Evolutionary conservation across 2,329 filamentous ascomycete genomes (phyloP), one percentile per base, ranked within the genome.

Genomic region (Macrophomina pseudophaseolina): DNA sequence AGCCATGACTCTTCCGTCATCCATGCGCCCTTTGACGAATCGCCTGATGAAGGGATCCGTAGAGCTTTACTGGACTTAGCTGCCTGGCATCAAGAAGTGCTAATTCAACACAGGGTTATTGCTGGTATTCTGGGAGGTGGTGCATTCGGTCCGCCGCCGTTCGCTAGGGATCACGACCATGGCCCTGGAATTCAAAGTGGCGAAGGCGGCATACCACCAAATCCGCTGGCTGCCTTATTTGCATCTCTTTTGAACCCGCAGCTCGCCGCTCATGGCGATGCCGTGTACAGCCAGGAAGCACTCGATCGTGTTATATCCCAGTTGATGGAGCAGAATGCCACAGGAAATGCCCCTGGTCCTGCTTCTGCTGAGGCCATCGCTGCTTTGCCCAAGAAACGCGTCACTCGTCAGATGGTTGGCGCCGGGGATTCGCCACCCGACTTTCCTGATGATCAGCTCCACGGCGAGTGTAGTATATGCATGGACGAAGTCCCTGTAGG

Each of bases 381-480:
- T 32, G 85, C 86, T 3, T 81, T 99, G 5, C 87, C 92, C 8
- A 90, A 90, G 71, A 90, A 89, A 71, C 86, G 86, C 51, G 82
- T 95, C 2, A 87, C 92, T 60, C 81, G 86, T 66, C 85, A 89
- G 49, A 90, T 96, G 86, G 82, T 96, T 64, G 86, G 85, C 6
- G 79, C 81, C 5, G 91, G 90, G 67, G 90, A 88, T 5, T 38
- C 23, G 8, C 54, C 64, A 0, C 44, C 58, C 4, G 64, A 62
- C 14, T 53, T 44, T 11, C 64, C 64, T 2, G 64, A 66, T 3
- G 49, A 51, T 12, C 33, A 66, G 23, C 48, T 66, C 49, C 85
- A 82, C 62, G 87, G 86, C 1, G 94, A 97, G 74, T 99, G 95
- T 77, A 94, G 92, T 42, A 97, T 99, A 67, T 99, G 95, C 79